These are phyloP conservation scores for Cicer pinnatifidum DNA, from an alignment of 306 rosid genomes.

Conservation along the genomic window DNA sequence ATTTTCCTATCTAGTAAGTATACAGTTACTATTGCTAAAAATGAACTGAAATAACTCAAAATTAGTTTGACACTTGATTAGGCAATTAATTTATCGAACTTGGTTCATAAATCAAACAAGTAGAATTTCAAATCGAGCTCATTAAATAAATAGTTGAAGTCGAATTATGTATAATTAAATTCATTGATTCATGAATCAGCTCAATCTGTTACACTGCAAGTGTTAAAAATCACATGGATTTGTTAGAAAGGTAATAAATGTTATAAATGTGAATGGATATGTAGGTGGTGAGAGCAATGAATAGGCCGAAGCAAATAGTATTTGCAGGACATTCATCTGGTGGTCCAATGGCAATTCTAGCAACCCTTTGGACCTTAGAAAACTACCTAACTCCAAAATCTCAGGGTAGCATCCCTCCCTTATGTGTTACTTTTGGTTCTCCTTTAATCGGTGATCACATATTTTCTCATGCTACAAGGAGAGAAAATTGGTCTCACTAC, in stretches of 20 bases:
- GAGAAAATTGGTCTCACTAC: slow-evolving; percentile 68
- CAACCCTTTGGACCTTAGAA: slow-evolving; percentile 72
- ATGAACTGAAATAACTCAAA: background rate
- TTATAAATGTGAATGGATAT: slow-evolving; percentile 21
- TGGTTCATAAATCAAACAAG: background rate
- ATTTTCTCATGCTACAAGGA: slow-evolving; percentile 72
- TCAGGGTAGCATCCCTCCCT: slow-evolving; percentile 20
- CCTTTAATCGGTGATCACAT: slow-evolving; percentile 72
- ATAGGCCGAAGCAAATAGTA: slow-evolving; percentile 46
- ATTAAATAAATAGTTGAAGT: background rate
- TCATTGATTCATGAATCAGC: background rate
- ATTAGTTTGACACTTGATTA: background rate
- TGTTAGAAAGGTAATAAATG: slow-evolving; percentile 9
- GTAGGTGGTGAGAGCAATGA: slow-evolving; percentile 58
- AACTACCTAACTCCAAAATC: background rate
- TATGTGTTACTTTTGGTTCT: slow-evolving; percentile 80
- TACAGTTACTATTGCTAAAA: background rate
- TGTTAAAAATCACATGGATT: slow-evolving; percentile 9
- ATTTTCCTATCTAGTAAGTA: background rate
- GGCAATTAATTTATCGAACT: background rate
- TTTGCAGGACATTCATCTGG: slow-evolving; percentile 81
- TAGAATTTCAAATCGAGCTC: background rate
- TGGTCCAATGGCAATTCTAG: slow-evolving; percentile 69
- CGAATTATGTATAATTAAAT: background rate
- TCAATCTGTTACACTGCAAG: background rate